Percentiles rank a stretch among this genome's conserved stretches.
These are phyloP conservation scores for Pseudofabraea citricarpa DNA, from an alignment of 2,329 filamentous ascomycete genomes.

Conservation along the genomic window DNA sequence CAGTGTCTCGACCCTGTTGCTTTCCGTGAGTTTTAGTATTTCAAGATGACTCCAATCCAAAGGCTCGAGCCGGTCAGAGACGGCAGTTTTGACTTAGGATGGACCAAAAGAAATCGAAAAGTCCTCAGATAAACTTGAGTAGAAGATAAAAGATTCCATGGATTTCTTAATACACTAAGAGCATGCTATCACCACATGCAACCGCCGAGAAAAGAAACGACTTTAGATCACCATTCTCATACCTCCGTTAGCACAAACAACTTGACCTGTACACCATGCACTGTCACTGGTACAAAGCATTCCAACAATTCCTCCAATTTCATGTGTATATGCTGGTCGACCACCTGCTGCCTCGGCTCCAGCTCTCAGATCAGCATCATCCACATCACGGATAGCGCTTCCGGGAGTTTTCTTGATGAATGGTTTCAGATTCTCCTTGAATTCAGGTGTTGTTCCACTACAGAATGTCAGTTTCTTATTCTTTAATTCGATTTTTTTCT, in stretches of 20 bases:
- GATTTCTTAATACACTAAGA: too few relatives aligned
- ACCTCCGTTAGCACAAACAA: constrained; percentile 77
- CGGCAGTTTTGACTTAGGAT: too few relatives aligned
- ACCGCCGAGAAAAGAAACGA: background rate
- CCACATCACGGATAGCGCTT: constrained; percentile 55
- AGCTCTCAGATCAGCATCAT: constrained; percentile 57
- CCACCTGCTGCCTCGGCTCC: constrained; percentile 50
- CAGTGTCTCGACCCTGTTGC: too few relatives aligned
- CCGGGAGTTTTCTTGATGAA: constrained; percentile 62
- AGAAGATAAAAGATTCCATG: too few relatives aligned
- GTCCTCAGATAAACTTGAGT: too few relatives aligned
- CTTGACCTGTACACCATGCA: constrained; percentile 75
- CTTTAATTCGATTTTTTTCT: background rate
- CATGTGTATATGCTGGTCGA: constrained; percentile 59
- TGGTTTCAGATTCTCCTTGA: constrained; percentile 53
- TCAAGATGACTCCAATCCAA: too few relatives aligned
- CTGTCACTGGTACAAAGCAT: constrained; percentile 70
- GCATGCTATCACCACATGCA: too few relatives aligned
- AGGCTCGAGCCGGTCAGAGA: too few relatives aligned
- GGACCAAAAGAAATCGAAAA: too few relatives aligned
- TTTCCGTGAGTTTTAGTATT: too few relatives aligned
- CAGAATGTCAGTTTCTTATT: background rate
- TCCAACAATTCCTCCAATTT: constrained; percentile 71
- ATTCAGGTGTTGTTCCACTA: constrained; percentile 45
- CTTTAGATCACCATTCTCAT: constrained; percentile 45